These are phyloP conservation scores for Ceratocystis harringtonii DNA, from an alignment of 2,329 filamentous ascomycete genomes.

Conservation along the genomic window DNA sequence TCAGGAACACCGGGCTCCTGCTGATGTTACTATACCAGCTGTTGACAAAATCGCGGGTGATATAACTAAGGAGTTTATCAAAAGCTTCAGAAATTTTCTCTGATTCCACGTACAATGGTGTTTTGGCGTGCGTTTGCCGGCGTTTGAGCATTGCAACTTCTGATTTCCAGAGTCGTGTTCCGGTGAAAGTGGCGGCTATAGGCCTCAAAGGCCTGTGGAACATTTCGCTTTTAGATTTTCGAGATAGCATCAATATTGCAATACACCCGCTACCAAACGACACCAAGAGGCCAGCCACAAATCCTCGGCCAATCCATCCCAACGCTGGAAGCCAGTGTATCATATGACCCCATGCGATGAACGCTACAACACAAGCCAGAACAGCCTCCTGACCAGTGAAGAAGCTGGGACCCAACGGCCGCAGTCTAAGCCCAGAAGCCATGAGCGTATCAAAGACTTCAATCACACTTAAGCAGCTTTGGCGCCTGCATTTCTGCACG, in stretches of 20 bases:
- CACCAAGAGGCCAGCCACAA: slow-evolving; percentile 52
- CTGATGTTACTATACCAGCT: slow-evolving; percentile 86
- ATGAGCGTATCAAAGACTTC: background rate
- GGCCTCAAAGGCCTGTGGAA: slow-evolving; percentile 29
- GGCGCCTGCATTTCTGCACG: slow-evolving; percentile 9
- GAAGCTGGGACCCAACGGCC: slow-evolving; percentile 39
- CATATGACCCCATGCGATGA: slow-evolving; percentile 77
- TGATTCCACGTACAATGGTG: slow-evolving; percentile 60
- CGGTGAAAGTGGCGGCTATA: slow-evolving; percentile 43
- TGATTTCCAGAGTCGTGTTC: slow-evolving; percentile 47
- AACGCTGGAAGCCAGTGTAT: slow-evolving; percentile 70
- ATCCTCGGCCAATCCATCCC: slow-evolving; percentile 74
- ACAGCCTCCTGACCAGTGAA: slow-evolving; percentile 59
- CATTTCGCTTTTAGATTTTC: slow-evolving; percentile 28
- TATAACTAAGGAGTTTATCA: slow-evolving; percentile 60
- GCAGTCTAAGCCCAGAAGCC: background rate
- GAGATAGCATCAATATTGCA: slow-evolving; percentile 47
- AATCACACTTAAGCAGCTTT: background rate
- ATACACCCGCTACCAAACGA: slow-evolving; percentile 40
- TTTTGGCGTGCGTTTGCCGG: slow-evolving; percentile 50
- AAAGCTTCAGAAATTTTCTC: slow-evolving; percentile 64
- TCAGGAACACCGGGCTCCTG: slow-evolving; percentile 59
- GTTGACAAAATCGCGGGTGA: slow-evolving; percentile 70
- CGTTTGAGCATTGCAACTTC: slow-evolving; percentile 53
- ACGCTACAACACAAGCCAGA: slow-evolving; percentile 51